These are phyloP conservation scores for Trichothecium sympodiale DNA, from an alignment of 2,329 filamentous ascomycete species.

Conservation along the genomic window DNA sequence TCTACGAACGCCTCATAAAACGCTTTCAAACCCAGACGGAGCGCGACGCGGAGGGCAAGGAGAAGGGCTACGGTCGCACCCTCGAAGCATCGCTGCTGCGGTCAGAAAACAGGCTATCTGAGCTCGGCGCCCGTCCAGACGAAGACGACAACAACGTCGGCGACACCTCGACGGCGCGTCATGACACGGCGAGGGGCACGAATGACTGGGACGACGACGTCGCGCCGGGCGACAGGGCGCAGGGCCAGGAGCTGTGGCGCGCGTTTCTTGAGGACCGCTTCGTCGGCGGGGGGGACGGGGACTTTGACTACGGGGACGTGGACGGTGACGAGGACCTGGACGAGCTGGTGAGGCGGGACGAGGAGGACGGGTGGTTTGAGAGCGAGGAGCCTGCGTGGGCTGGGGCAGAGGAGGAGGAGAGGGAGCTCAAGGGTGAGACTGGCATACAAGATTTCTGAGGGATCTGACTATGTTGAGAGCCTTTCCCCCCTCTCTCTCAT, in stretches of 20 bases:
- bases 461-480: no score
- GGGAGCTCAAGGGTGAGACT: constrained; percentile 43
- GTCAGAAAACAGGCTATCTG: constrained; percentile 63
- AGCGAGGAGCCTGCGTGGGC: constrained; percentile 61
- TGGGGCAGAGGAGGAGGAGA: constrained; percentile 13
- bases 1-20: constrained; percentile 73
- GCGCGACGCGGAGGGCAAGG: constrained; percentile 59
- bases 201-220: constrained; percentile 1
- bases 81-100: constrained; percentile 68
- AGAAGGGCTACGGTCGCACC: constrained; percentile 67
- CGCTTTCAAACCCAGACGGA: constrained; percentile 65
- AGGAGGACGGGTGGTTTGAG: constrained; percentile 70
- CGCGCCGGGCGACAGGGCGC: constrained; percentile 39
- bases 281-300: constrained; percentile 59
- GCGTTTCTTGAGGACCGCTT: constrained; percentile 66
- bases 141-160: constrained; percentile 31
- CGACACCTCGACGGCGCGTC: no score
- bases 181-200: no score
- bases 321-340: constrained; percentile 67
- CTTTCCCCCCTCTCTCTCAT: no score
- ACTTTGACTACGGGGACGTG: constrained; percentile 65
- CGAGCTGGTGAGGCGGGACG: constrained; percentile 44
- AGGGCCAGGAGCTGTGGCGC: constrained; percentile 58
- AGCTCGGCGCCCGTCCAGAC: constrained; percentile 23
- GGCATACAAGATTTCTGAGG: constrained; percentile 65